These are phyloP conservation scores for Tolypocladium pustulatum DNA, from an alignment of 2,329 filamentous ascomycete genomes.

Conservation along the genomic window DNA sequence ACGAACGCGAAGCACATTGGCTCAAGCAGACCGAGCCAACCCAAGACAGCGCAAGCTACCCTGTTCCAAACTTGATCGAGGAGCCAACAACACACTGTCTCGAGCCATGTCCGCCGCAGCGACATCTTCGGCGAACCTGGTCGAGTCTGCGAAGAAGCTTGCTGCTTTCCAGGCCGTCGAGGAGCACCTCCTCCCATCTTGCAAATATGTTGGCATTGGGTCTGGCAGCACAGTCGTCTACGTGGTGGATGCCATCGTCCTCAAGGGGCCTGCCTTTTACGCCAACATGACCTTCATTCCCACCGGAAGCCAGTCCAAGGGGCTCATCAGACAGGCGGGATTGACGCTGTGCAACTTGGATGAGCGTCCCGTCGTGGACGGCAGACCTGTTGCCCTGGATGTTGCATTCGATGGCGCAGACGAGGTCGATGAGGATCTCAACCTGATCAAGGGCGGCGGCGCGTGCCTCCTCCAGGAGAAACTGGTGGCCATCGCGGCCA, in stretches of 20 bases:
- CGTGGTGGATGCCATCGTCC: slow-evolving; percentile 70
- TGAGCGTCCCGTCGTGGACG: slow-evolving; percentile 45
- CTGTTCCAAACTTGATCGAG: not conserved
- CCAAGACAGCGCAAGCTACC: not conserved
- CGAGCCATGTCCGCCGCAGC: not conserved
- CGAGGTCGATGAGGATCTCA: slow-evolving; percentile 88
- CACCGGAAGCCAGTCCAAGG: slow-evolving; percentile 83
- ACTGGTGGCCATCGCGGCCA: slow-evolving; percentile 74
- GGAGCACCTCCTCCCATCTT: slow-evolving; percentile 55
- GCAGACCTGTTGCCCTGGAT: slow-evolving; percentile 51
- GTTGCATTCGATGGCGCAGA: slow-evolving; percentile 95
- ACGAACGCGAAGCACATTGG: not conserved
- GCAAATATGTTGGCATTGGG: slow-evolving; percentile 65
- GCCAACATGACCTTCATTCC: slow-evolving; percentile 73
- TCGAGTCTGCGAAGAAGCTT: slow-evolving; percentile 65
- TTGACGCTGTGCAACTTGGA: slow-evolving; percentile 70
- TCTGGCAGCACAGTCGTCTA: slow-evolving; percentile 76
- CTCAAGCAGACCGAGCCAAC: too few relatives aligned
- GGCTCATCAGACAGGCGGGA: slow-evolving; percentile 71
- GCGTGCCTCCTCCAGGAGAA: slow-evolving; percentile 99
- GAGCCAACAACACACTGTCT: not conserved
- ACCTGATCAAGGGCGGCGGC: slow-evolving; percentile 95
- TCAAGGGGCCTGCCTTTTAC: slow-evolving; percentile 43
- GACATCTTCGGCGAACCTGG: slow-evolving; percentile 18
- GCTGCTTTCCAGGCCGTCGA: slow-evolving; percentile 65